A percentile compares a stretch with the other conserved stretches of the same genome.
These are phyloP conservation scores for Crucihimalaya himalaica DNA, from an alignment of 345 rosid genomes.

Conservation along the genomic window DNA sequence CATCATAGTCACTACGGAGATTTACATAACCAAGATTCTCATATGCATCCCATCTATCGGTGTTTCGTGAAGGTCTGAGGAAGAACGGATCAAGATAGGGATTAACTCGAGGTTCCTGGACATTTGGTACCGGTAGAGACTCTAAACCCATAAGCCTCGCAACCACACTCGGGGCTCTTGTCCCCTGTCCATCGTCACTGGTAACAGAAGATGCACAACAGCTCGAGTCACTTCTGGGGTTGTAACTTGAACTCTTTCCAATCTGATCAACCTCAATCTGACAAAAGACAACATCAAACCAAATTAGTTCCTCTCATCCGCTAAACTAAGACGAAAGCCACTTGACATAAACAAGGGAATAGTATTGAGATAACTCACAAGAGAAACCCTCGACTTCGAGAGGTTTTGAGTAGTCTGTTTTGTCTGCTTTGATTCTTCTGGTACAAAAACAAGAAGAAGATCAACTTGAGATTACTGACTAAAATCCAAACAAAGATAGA, in stretches of 20 bases:
- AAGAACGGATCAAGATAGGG: constrained; percentile 42
- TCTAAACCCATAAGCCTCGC: constrained; percentile 98
- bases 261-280: constrained; percentile 57
- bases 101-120: constrained; percentile 44
- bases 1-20: constrained; percentile 43
- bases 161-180: constrained; percentile 81
- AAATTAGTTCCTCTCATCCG: constrained; percentile 13
- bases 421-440: constrained; percentile 34
- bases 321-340: background rate
- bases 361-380: constrained; percentile 43
- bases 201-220: constrained; percentile 66
- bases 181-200: constrained; percentile 68
- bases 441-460: constrained; percentile 16
- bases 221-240: constrained; percentile 51
- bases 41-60: constrained; percentile 47
- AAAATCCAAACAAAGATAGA: background rate
- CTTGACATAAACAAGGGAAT: background rate
- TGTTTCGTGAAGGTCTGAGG: constrained; percentile 40
- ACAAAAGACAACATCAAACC: constrained; percentile 15
- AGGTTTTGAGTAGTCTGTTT: constrained; percentile 28
- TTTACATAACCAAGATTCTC: constrained; percentile 45
- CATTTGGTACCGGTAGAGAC: constrained; percentile 66
- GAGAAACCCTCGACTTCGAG: constrained; percentile 40
- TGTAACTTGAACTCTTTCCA: constrained; percentile 47
- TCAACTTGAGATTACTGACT: constrained; percentile 14